A percentile compares a stretch with the other conserved stretches of the same genome.
phyloP scores from a whole-genome alignment of 306 rosid genomes.

The Crataegus laevigata region DNA sequence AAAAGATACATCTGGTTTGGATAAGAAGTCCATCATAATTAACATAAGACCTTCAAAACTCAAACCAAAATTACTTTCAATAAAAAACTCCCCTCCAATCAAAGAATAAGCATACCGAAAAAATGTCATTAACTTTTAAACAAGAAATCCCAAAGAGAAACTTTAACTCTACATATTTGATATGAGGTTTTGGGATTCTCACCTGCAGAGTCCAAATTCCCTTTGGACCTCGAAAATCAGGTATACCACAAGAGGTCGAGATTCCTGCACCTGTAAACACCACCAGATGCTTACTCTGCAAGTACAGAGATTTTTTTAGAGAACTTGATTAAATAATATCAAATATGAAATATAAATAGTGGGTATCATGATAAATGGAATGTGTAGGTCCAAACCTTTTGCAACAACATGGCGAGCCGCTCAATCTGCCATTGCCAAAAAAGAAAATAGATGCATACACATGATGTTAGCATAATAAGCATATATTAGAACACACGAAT shows the following conservation, averaged over 20 bases:
- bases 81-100: not conserved
- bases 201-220: slow-evolving; percentile 99
- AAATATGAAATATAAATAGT: not conserved
- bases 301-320: slow-evolving; percentile 24
- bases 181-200: slow-evolving; percentile 13
- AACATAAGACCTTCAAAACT: not conserved
- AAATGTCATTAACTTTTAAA: not conserved
- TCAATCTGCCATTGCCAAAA: slow-evolving; percentile 50
- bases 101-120: not conserved
- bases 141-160: not conserved
- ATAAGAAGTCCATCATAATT: not conserved
- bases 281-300: slow-evolving; percentile 98
- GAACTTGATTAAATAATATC: slow-evolving; percentile 6
- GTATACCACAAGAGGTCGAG: slow-evolving; percentile 97
- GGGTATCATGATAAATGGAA: slow-evolving; percentile 15
- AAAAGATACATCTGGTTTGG: not conserved
- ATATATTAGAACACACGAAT: not conserved
- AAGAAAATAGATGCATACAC: not conserved
- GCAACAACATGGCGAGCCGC: slow-evolving; percentile 58
- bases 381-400: slow-evolving; percentile 44
- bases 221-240: slow-evolving; percentile 96
- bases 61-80: not conserved
- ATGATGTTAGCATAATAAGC: slow-evolving; percentile 17
- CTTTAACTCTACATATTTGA: not conserved
- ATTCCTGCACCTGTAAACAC: slow-evolving; percentile 99